Percentiles rank a stretch among this genome's conserved stretches.
Conservation (phyloP, 2,329 filamentous ascomycete genomes). For the Ilyonectria robusta region DNA sequence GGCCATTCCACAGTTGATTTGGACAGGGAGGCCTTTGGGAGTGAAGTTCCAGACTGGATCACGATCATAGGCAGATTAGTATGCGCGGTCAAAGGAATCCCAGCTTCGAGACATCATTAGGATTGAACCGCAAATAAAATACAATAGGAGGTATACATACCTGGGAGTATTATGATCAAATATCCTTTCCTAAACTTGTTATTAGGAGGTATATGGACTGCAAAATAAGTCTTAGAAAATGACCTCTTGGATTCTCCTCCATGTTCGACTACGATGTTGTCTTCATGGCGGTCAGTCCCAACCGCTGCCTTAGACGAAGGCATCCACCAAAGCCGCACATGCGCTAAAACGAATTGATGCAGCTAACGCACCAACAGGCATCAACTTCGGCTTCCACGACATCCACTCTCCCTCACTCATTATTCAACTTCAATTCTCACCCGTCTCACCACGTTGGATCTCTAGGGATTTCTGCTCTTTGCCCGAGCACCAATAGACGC, state of each 20-base stretch:
- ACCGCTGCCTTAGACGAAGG: background rate
- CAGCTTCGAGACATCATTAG: too few relatives aligned
- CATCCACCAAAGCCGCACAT: constrained; percentile 15
- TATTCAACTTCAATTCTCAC: background rate
- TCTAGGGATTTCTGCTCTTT: background rate
- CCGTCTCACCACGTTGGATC: background rate
- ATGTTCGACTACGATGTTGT: too few relatives aligned
- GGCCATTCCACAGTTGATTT: constrained; percentile 46
- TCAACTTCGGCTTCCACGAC: constrained; percentile 19
- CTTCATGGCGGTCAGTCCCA: background rate
- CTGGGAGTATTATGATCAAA: too few relatives aligned
- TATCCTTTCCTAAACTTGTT: too few relatives aligned
- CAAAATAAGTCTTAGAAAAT: too few relatives aligned
- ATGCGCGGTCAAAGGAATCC: too few relatives aligned
- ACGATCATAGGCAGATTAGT: background rate
- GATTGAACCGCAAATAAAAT: background rate
- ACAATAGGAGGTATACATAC: too few relatives aligned
- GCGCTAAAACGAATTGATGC: constrained; percentile 39
- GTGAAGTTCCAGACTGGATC: constrained; percentile 45
- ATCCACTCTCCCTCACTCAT: constrained; percentile 13
- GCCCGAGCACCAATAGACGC: background rate
- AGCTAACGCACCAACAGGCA: constrained; percentile 26
- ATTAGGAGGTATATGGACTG: too few relatives aligned
- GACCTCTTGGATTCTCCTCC: too few relatives aligned
- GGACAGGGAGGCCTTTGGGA: constrained; percentile 48